Evolutionary conservation across 257 asterid species (phyloP).

Genomic region (Voacanga thouarsii): DNA sequence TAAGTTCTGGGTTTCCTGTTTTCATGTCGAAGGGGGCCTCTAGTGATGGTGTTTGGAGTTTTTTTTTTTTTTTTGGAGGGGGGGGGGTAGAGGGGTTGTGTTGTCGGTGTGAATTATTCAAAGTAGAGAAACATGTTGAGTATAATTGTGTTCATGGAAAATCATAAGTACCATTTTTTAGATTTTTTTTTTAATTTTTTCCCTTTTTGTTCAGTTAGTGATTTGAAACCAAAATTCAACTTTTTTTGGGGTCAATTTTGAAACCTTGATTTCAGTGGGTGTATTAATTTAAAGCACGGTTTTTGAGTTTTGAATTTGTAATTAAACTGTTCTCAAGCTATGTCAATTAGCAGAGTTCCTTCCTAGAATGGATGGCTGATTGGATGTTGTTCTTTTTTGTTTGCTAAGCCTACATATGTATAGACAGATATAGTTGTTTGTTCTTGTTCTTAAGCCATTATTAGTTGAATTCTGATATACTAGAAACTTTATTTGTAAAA

Average conservation of each 20-base stretch:
- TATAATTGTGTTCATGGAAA: background rate
- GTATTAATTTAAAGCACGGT: background rate
- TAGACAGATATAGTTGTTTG: background rate
- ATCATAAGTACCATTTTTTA: background rate
- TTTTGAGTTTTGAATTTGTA: background rate
- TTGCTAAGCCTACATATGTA: background rate
- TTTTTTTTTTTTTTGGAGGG: too few relatives aligned
- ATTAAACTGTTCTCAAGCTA: background rate
- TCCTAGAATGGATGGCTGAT: background rate
- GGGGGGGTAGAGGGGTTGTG: background rate
- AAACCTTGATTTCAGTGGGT: background rate
- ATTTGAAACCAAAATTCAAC: background rate
- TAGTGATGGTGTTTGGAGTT: background rate
- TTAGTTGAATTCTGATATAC: background rate
- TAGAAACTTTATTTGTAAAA: conserved; percentile 3
- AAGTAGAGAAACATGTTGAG: background rate
- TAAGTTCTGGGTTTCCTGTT: background rate
- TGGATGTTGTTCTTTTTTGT: background rate
- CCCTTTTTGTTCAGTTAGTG: background rate
- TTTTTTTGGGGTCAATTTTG: background rate
- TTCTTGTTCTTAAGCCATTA: background rate
- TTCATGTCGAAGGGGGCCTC: background rate
- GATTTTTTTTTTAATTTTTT: background rate
- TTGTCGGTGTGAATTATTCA: background rate
- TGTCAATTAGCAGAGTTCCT: background rate